Base-by-base conservation (phyloP, 768 basidiomycete genomes). In the Clitopilus hobsonii region DNA sequence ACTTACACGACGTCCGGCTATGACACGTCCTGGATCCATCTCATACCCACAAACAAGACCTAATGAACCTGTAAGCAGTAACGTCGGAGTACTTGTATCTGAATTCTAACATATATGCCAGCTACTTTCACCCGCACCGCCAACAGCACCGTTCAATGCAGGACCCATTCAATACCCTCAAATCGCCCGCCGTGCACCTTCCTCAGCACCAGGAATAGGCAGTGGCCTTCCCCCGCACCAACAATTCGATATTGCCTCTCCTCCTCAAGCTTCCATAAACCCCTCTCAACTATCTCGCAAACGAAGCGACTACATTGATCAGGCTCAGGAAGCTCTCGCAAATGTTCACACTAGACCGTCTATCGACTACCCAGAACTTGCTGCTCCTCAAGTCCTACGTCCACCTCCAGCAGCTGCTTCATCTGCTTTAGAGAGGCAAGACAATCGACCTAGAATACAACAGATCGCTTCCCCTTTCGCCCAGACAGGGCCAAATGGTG, bases 211-310 rank as follows among this genome's bases (percentile, higher is more conserved):
- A 51, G 68, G 66, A 29, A 52, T 62, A 50, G 60, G 58, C 13
- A 58, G 66, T 28, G 38, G 78, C 55, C 63, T 70, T 26, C 60
- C 66, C 29, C 22, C 22, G 41, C 16, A 45, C n/a, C 22, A 18
- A 18, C 41, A 45, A 11, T 78, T 78, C 60, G 72, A 70, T 54
- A 78, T 82, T 26, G 74, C 89, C 0, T 79, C 88, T 0, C 94
- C 91, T 10, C 93, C 94, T 1, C 87, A 84, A 67, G 91, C 91
- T 8, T 91, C 93, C 25, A 85, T 93, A 58, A 91, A 91, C 61
- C 84, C 87, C 24, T 86, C 87, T 8, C 66, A 68, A 16, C 78
- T 88, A 5, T 74, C 92, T 4, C 78, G 89, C 5, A 80, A 90
- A 54, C 83, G 89, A 47, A 88, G 83, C 59, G 90, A 94, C 59